Base-by-base conservation (phyloP, 768 basidiomycete species). In the Mycena sanguinolenta region DNA sequence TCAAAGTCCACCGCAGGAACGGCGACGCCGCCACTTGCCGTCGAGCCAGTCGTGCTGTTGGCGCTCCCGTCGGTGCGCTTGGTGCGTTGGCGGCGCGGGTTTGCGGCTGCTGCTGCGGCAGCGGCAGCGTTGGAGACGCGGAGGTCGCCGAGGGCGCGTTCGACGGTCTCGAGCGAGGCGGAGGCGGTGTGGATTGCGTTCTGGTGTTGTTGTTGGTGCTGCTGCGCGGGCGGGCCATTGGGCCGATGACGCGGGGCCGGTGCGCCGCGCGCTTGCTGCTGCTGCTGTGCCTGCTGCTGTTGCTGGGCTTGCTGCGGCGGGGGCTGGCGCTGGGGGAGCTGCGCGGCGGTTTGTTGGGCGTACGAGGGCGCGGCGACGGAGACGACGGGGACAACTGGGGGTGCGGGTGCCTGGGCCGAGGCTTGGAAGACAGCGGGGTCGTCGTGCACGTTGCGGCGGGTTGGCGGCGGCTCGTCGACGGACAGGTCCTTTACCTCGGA, bases 401-500 rank as follows among this genome's bases (percentile, higher is more conserved):
- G 59, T 36, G 67, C 58, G 2, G 71, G 62, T 4, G 59, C 64
- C 50, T 65, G 71, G 2, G 66, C 28, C 6, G 73, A 73, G 0
- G 71, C 71, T 66, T 73, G 58, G 21, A 32, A 25, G 17, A 95
- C 92, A 9, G 94, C 94, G 8, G 94, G 95, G 79, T 95, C 94
- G 76, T 94, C 92, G 68, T 92, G 92, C 19, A 95, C 90, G 75
- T 87, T 93, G 58, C 90, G 85, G 42, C 85, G 79, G 10, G 83
- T 81, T 0, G 86, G 82, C 34, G 82, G 70, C 1, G 88, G 86
- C 68, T 94, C 92, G 75, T 96, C 94, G 17, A 96, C 93, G 30
- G 92, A 86, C n/a, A 95, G 86, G 77, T 96, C 94, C 76, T 95
- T 95, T 70, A 95, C 94, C 80, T 96, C 94, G 3, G 93, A 93